These are phyloP conservation scores for Hypoxylon sp. DNA, from an alignment of 2,329 filamentous ascomycete genomes.

Conservation along the genomic window DNA sequence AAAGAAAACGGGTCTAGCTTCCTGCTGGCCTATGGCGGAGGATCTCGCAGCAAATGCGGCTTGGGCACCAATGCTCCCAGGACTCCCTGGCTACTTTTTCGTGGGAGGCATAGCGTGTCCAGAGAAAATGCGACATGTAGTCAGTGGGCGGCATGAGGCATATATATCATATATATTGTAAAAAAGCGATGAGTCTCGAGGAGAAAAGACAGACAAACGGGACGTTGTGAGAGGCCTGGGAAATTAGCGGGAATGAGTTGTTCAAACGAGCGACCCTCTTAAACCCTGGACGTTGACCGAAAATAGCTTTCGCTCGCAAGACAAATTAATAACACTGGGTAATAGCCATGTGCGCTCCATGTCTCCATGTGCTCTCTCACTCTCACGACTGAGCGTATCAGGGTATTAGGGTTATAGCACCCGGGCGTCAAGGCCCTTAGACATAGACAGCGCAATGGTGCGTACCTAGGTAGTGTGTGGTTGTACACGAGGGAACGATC, in stretches of 20 bases:
- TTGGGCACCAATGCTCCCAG: slow-evolving; percentile 59
- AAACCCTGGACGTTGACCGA: slow-evolving; percentile 43
- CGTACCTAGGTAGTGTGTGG: slow-evolving; percentile 21
- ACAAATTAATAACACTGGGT: slow-evolving; percentile 31
- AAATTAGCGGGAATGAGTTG: slow-evolving; percentile 45
- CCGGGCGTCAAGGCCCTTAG: neutral
- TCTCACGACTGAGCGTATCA: slow-evolving; percentile 30
- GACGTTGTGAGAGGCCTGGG: slow-evolving; percentile 47
- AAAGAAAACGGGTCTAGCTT: slow-evolving; percentile 45
- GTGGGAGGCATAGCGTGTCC: slow-evolving; percentile 44
- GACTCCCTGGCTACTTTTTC: slow-evolving; percentile 50
- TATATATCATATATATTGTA: slow-evolving; percentile 23
- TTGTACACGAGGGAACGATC: slow-evolving; percentile 40
- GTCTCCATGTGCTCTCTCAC: neutral
- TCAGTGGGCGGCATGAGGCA: slow-evolving; percentile 46
- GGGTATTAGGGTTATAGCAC: slow-evolving; percentile 28
- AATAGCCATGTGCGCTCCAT: neutral
- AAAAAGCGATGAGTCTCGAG: slow-evolving; percentile 42
- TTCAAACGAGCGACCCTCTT: slow-evolving; percentile 44
- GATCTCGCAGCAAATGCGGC: slow-evolving; percentile 50
- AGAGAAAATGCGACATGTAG: slow-evolving; percentile 47
- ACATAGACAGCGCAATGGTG: slow-evolving; percentile 35
- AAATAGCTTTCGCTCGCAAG: slow-evolving; percentile 44
- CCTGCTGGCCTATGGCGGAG: slow-evolving; percentile 52
- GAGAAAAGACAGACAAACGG: slow-evolving; percentile 37